Percentiles rank a stretch among this genome's conserved stretches.
Evolutionary conservation across 1,284 basidiomycete genomes (phyloP).

Genomic region (Leucoagaricus sp.): DNA sequence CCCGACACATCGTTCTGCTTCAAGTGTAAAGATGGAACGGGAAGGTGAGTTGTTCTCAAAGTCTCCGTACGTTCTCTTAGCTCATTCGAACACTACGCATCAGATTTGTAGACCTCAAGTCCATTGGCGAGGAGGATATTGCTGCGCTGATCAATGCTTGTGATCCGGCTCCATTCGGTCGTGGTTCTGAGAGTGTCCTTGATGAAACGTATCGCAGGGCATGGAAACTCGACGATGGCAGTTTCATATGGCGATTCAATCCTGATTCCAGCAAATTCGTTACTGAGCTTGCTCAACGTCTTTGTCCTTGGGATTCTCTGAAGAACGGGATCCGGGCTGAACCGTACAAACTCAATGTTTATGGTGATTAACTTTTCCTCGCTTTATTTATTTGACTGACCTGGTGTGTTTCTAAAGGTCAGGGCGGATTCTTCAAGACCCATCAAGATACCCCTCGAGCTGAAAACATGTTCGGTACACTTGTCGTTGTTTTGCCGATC

Average conservation of each 20-base stretch:
- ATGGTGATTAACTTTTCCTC: slow-evolving; percentile 21
- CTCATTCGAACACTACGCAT: background rate
- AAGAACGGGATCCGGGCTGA: slow-evolving; percentile 21
- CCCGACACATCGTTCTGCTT: background rate
- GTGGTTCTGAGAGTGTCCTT: slow-evolving; percentile 26
- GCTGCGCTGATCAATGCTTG: slow-evolving; percentile 21
- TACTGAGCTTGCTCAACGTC: slow-evolving; percentile 11
- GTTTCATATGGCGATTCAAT: slow-evolving; percentile 24
- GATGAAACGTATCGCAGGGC: slow-evolving; percentile 37
- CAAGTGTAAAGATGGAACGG: background rate
- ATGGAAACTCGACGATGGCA: slow-evolving; percentile 30
- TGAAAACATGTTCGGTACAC: slow-evolving; percentile 31
- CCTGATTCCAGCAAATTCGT: slow-evolving; percentile 22
- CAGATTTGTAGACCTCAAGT: background rate
- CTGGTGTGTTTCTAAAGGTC: background rate
- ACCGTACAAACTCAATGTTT: slow-evolving; percentile 32
- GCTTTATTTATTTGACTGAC: background rate
- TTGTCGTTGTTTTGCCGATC: slow-evolving; percentile 41
- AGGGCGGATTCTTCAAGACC: slow-evolving; percentile 30
- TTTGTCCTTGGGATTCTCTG: slow-evolving; percentile 15
- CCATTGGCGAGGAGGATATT: slow-evolving; percentile 1
- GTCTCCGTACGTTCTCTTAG: background rate
- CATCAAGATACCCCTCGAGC: slow-evolving; percentile 32
- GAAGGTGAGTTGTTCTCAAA: background rate
- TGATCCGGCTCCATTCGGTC: slow-evolving; percentile 32